Base-by-base conservation (phyloP, 2,329 filamentous ascomycete species). In the Trichoderma oligosporum region DNA sequence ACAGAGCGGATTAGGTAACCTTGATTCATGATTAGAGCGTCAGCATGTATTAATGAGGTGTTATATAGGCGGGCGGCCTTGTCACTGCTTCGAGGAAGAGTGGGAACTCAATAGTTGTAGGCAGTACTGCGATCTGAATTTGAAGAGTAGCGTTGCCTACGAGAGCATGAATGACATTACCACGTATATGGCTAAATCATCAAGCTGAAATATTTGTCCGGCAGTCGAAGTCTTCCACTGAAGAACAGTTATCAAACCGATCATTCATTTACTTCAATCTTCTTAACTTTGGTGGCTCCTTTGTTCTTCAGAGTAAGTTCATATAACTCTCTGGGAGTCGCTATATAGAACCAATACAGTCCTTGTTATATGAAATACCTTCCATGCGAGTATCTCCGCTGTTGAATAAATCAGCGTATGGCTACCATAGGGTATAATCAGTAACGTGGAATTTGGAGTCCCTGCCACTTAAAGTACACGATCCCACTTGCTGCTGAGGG, bases 361-460 rank as follows among this genome's bases (percentile, higher is more conserved):
- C 67, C n/a, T 78, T 81, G 36, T 79, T 72, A 0, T 72, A 0
- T 74, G 76, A 59, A 86, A 84, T 51, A 80, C 77, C 68, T 89
- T 86, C 82, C 85, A 87, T 0, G 85, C 88, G 60, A 85, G 83
- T 22, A 89, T 80, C 64, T 90, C 86, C 0, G 84, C 84, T 2
- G 86, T 86, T 0, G 83, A 88, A 69, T 89, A 90, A 1, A 88
- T 67, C 14, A 90, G 65, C 1, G 74, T 80, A 4, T 74, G 70
- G n/a, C 79, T 77, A 0, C 82, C 84, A 45, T 89, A 70, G 11
- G 81, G 74, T n/a, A 59, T 89, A 89, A 62, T 89, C 84, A 0
- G 80, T 83, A 4, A 89, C 80, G 64, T 86, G 82, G 39, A 87
- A 78, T 70, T 82, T 88, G 0, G 85, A 86, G 65, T 89, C 86